These are phyloP conservation scores for Daldinia grandis DNA, from an alignment of 495 filamentous ascomycete genomes.

Conservation along the genomic window DNA sequence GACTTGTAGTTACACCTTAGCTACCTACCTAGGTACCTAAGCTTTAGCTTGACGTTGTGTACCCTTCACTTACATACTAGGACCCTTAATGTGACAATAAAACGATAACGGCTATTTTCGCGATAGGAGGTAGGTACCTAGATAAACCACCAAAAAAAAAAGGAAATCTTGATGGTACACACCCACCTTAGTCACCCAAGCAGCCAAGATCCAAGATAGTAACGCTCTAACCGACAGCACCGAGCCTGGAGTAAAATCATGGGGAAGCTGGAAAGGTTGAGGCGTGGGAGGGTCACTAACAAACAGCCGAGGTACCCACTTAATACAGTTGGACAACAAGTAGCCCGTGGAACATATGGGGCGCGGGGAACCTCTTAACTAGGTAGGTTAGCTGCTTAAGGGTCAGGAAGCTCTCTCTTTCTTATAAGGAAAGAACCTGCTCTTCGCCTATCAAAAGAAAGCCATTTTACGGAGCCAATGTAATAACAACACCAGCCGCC, in stretches of 20 bases:
- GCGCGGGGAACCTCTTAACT: not conserved
- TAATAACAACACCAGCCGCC: not conserved
- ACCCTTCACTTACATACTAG: not conserved
- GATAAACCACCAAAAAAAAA: not conserved
- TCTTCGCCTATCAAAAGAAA: not conserved
- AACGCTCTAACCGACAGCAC: not conserved
- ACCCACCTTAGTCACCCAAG: not conserved
- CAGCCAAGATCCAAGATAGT: not conserved
- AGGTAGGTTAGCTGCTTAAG: not conserved
- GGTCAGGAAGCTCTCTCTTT: not conserved
- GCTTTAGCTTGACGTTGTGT: not conserved
- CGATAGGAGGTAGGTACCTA: too few relatives aligned
- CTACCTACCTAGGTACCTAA: too few relatives aligned
- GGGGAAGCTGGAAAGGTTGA: constrained; percentile 1
- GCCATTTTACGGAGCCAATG: not conserved
- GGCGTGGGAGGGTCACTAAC: not conserved
- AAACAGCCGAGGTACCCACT: not conserved
- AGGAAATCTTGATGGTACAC: not conserved
- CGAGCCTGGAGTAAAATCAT: constrained; percentile 9
- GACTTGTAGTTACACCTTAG: too few relatives aligned
- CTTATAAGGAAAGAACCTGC: not conserved
- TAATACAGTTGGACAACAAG: not conserved
- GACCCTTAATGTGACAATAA: too few relatives aligned
- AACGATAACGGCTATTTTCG: not conserved
- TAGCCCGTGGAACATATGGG: not conserved